phyloP scores from a whole-genome alignment of 2,329 filamentous ascomycete genomes.

The Aspergillus clavatus region DNA sequence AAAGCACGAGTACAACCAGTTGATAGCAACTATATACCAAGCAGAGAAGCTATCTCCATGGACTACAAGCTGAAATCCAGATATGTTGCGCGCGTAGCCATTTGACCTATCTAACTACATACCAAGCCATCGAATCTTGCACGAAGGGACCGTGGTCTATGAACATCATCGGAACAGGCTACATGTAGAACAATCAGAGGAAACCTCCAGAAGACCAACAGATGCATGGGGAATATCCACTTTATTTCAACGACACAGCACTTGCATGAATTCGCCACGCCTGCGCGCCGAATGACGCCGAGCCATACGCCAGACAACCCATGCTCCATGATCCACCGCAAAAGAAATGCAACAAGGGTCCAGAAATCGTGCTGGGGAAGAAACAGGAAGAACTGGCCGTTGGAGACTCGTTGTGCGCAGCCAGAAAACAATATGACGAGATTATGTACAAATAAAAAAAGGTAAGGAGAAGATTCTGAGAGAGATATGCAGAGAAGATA shows the following conservation, averaged over 20 bases:
- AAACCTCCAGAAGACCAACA: neutral
- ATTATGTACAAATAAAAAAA: slow-evolving; percentile 27
- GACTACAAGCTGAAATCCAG: neutral
- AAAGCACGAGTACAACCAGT: neutral
- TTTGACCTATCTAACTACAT: neutral
- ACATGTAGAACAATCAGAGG: neutral
- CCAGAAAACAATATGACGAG: slow-evolving; percentile 9
- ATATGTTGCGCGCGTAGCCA: neutral
- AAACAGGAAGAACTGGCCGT: slow-evolving; percentile 6
- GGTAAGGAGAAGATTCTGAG: slow-evolving; percentile 6
- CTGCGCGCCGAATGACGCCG: slow-evolving; percentile 22
- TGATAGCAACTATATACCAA: neutral
- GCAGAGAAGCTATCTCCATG: neutral
- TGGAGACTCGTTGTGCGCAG: slow-evolving; percentile 15
- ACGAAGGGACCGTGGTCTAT: neutral
- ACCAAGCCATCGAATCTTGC: neutral
- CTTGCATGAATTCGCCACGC: slow-evolving; percentile 18
- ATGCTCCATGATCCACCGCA: slow-evolving; percentile 5
- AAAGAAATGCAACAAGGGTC: slow-evolving; percentile 7
- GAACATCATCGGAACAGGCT: neutral
- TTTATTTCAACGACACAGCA: slow-evolving; percentile 9
- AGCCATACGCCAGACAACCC: slow-evolving; percentile 14
- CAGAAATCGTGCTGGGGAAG: neutral
- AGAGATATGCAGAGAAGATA: slow-evolving; percentile 3
- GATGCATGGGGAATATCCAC: slow-evolving; percentile 6